Base-by-base conservation (phyloP, 257 asterid genomes). In the Leonotis leonurus region DNA sequence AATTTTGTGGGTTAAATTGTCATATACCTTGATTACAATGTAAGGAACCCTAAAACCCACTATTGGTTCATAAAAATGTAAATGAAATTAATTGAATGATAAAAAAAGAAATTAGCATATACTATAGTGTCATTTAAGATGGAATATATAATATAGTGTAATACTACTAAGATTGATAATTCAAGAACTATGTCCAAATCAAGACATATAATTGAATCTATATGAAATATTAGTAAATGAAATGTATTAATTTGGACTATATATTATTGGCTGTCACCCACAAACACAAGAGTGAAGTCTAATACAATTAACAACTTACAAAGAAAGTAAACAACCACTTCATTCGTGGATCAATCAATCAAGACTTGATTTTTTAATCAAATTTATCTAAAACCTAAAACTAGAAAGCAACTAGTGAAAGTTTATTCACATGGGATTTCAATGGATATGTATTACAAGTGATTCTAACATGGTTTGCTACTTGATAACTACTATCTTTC, bases 261-360 rank as follows among this genome's bases (percentile, higher is more conserved):
- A 20, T 4, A 44, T 30, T 22, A 41, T 43, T 45, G 32, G 56
- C 22, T 20, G 64, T 55, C 40, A n/a, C 44, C 67, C 51, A 63
- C 56, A 3, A 27, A 14, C 29, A 58, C 0, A 18, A 65, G 17
- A 58, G 49, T 32, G 52, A 77, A 49, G 71, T 73, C 76, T 69
- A 77, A 55, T 40, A 25, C 13, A 32, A 16, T 51, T 29, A 66
- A 33, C 45, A 56, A 71, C 60, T 27, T 63, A 43, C 39, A 59
- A 52, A 72, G 6, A 41, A 65, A 72, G 57, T 49, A 41, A 58
- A 33, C 76, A 59, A 60, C 67, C 17, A 35, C 67, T 13, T 26
- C 41, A 37, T 20, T 55, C 25, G 60, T 59, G 33, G 64, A 66
- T 66, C 40, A 55, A 46, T 59, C 21, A 50, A 35, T 25, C 9